Base-by-base conservation (phyloP, 345 rosid genomes). In the Salix arbutifolia region DNA sequence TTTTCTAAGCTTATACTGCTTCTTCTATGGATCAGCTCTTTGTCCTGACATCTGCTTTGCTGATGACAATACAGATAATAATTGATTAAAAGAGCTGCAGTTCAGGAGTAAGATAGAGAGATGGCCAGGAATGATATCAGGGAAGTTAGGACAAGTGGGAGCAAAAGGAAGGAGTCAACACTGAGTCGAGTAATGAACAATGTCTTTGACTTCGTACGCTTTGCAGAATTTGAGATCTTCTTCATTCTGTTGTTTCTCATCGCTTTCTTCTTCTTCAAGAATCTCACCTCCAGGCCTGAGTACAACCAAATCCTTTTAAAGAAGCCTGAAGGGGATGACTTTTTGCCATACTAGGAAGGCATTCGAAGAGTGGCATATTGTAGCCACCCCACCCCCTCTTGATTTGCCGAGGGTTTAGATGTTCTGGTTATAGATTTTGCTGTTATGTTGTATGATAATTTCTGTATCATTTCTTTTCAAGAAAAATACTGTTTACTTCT, bases 151-250 rank as follows among this genome's bases (percentile, higher is more conserved):
- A 44, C 71, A 42, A 70, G 61, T 14, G 82, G 84, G 13, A 73
- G 74, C 65, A 73, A 74, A 72, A 71, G 79, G 77, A 83, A 85
- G 21, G 89, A 87, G 33, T 84, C 90, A 17, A 16, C 67, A 73
- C 76, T 85, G 75, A 87, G 83, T n/a, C 85, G 85, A 60, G 69
- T 79, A 40, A 86, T 88, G 64, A 78, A 77, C 52, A 38, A 83
- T 11, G 78, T 89, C 8, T 86, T 86, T 67, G 33, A 72, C 53
- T 86, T 89, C 62, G 73, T 85, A 4, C 70, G 80, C 76, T 42
- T 79, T 26, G 90, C 90, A 0, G 97, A 90, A 84, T 91, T 90
- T 37, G 97, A 91, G 89, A 87, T 91, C 69, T 78, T 91, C 37
- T 90, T 90, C 70, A 13, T 90, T 46, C 87, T 89, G 60, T 88